Percentiles rank a stretch among this genome's conserved stretches.
Conservation (phyloP, 1,284 basidiomycete genomes). For the Apiotrichum mycotoxinovorans region DNA sequence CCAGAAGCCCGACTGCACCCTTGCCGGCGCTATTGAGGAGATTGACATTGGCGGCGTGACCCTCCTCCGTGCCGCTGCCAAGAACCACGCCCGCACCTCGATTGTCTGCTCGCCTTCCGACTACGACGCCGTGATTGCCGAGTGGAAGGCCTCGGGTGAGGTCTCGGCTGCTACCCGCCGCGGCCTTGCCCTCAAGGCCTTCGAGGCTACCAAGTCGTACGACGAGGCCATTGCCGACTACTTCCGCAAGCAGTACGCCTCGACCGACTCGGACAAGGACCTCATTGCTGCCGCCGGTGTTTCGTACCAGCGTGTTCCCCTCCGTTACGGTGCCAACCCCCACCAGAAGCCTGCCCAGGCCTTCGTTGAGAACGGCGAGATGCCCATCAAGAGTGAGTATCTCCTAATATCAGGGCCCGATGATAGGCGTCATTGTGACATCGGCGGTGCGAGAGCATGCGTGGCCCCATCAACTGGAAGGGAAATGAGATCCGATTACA, state of each 20-base stretch:
- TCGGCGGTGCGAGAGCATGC: background rate
- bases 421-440: background rate
- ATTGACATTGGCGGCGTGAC: conserved; percentile 99
- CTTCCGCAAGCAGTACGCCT: conserved; percentile 93
- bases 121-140: conserved; percentile 76
- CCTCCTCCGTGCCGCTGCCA: conserved; percentile 93
- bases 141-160: conserved; percentile 65
- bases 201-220: conserved; percentile 92
- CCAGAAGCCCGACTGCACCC: conserved; percentile 78
- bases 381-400: conserved; percentile 87
- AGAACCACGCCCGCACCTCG: conserved; percentile 92
- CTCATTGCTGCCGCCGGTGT: conserved; percentile 59
- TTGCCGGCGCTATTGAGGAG: conserved; percentile 92
- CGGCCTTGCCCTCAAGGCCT: conserved; percentile 91
- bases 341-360: conserved; percentile 99
- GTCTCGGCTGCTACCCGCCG: conserved; percentile 69
- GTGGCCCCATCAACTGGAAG: background rate
- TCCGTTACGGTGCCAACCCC: conserved; percentile 96
- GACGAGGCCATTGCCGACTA: conserved; percentile 95
- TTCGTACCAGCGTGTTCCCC: conserved; percentile 73
- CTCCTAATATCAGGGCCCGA: background rate
- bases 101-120: conserved; percentile 93
- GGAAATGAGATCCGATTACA: background rate
- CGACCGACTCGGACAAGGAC: conserved; percentile 63
- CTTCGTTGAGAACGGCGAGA: conserved; percentile 79